Conservation (phyloP, 2,329 filamentous ascomycete genomes). For the Cladosporium sp. region DNA sequence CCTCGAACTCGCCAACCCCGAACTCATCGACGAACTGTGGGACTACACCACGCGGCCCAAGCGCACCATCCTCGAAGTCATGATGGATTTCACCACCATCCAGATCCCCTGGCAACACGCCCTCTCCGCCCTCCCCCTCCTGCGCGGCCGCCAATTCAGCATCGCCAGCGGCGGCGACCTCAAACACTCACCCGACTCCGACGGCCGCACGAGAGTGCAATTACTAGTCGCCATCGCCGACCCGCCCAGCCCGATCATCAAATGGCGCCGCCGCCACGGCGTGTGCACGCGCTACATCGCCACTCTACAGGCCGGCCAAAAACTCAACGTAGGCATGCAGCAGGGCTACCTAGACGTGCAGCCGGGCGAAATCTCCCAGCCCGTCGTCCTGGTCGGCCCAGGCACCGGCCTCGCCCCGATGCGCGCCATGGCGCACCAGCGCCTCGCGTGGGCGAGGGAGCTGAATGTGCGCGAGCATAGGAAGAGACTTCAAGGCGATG, state of each 20-base stretch:
- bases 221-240: slow-evolving; percentile 33
- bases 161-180: slow-evolving; percentile 69
- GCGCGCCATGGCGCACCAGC: slow-evolving; percentile 74
- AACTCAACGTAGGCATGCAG: slow-evolving; percentile 57
- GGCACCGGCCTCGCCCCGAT: slow-evolving; percentile 87
- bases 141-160: slow-evolving; percentile 90
- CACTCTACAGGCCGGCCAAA: slow-evolving; percentile 54
- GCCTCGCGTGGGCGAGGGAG: slow-evolving; percentile 41
- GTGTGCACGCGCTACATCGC: slow-evolving; percentile 87
- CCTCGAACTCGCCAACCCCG: slow-evolving; percentile 73
- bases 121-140: slow-evolving; percentile 69
- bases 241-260: slow-evolving; percentile 64
- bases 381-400: slow-evolving; percentile 74
- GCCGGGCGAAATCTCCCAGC: slow-evolving; percentile 46
- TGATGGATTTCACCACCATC: slow-evolving; percentile 84
- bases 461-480: background rate
- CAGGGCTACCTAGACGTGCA: slow-evolving; percentile 49
- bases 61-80: slow-evolving; percentile 84
- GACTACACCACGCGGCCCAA: slow-evolving; percentile 92
- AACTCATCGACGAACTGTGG: slow-evolving; percentile 85
- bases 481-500: slow-evolving; percentile 27
- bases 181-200: slow-evolving; percentile 24
- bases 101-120: slow-evolving; percentile 72
- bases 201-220: slow-evolving; percentile 27
- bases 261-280: slow-evolving; percentile 83